A percentile compares a stretch with the other conserved stretches of the same genome.
phyloP scores from a whole-genome alignment of 345 rosid genomes.

The Ceriops tagal region DNA sequence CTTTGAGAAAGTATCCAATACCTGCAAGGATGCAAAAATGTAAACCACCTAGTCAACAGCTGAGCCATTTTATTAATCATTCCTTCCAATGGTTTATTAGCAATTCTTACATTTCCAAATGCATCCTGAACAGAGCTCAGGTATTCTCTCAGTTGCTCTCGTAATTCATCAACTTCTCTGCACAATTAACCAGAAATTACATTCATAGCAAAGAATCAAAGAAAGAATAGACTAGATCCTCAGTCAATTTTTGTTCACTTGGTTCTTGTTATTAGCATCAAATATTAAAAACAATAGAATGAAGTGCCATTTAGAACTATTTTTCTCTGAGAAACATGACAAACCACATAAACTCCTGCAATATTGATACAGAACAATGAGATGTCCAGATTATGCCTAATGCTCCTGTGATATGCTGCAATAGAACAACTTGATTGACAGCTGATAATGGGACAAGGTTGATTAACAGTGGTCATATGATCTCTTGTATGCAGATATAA shows the following conservation, averaged over 20 bases:
- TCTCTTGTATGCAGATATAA: not conserved
- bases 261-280: not conserved
- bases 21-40: conserved; percentile 41
- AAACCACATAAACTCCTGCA: not conserved
- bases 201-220: not conserved
- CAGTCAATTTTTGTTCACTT: not conserved
- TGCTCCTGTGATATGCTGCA: not conserved
- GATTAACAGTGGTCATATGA: not conserved
- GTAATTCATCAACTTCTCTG: conserved; percentile 78
- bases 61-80: conserved; percentile 13
- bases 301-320: not conserved
- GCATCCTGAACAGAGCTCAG: conserved; percentile 38
- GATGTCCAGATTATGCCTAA: not conserved
- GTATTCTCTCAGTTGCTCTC: conserved; percentile 40
- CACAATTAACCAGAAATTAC: conserved; percentile 20
- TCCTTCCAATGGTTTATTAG: conserved; percentile 21
- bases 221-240: not conserved
- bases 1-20: conserved; percentile 27
- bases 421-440: not conserved
- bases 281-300: not conserved
- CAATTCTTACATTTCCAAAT: conserved; percentile 48
- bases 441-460: not conserved
- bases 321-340: conserved; percentile 3
- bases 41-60: conserved; percentile 17
- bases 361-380: not conserved